phyloP scores from a whole-genome alignment of 805 yeast genomes.

The Ascoidea rubescens region DNA sequence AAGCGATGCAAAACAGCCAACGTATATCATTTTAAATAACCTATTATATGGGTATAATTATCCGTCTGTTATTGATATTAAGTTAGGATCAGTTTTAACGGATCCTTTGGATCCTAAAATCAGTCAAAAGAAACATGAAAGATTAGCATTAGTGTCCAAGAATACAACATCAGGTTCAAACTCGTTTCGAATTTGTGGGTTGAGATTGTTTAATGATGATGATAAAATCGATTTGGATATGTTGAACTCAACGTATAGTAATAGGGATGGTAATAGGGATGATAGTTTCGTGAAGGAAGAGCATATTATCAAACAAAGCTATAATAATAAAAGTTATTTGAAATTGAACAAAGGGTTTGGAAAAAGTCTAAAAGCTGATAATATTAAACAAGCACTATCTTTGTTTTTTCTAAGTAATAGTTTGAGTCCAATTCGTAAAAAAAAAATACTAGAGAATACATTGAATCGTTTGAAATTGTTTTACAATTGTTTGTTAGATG shows the following conservation, averaged over 20 bases:
- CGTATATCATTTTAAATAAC: conserved; percentile 60
- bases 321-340: conserved; percentile 23
- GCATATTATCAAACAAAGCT: conserved; percentile 13
- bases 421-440: conserved; percentile 19
- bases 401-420: conserved; percentile 28
- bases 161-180: conserved; percentile 73
- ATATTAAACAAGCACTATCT: conserved; percentile 26
- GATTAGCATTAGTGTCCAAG: conserved; percentile 51
- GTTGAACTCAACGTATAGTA: background rate
- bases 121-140: conserved; percentile 38
- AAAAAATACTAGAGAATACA: conserved; percentile 30
- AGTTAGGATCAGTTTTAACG: conserved; percentile 59
- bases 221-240: background rate
- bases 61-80: conserved; percentile 75
- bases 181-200: conserved; percentile 71
- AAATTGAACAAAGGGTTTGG: conserved; percentile 62
- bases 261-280: conserved; percentile 15
- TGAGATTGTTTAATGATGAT: conserved; percentile 3
- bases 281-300: conserved; percentile 8
- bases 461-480: conserved; percentile 49
- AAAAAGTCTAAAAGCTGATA: conserved; percentile 32
- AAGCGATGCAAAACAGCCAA: conserved; percentile 10
- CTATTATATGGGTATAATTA: conserved; percentile 39
- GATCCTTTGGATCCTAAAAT: conserved; percentile 37
- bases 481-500: conserved; percentile 45